phyloP scores from a whole-genome alignment of 208 protist species.

The Crithidia fasciculata region DNA sequence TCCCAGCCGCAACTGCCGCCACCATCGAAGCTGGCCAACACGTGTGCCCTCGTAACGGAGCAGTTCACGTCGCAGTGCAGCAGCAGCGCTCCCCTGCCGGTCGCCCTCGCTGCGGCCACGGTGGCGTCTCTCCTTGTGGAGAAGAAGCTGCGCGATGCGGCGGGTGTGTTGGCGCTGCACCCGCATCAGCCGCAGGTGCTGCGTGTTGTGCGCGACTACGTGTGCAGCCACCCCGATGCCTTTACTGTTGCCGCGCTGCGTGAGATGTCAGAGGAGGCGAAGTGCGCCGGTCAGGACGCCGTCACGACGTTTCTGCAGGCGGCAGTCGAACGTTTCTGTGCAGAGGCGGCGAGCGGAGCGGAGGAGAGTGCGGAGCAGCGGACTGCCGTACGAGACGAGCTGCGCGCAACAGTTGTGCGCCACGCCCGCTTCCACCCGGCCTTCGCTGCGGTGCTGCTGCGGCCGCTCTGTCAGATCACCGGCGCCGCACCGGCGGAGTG shows the following conservation, averaged over 20 bases:
- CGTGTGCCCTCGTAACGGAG: conserved; percentile 14
- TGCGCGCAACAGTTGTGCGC: conserved; percentile 45
- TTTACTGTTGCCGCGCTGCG: conserved; percentile 37
- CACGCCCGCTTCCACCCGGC: conserved; percentile 52
- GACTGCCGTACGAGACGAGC: conserved; percentile 20
- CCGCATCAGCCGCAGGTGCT: conserved; percentile 36
- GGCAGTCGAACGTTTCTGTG: conserved; percentile 23
- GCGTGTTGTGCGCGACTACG: conserved; percentile 24
- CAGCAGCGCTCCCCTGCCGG: conserved; percentile 51
- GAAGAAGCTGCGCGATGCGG: conserved; percentile 40
- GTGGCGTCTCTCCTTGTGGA: conserved; percentile 33
- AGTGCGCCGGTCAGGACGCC: conserved; percentile 25
- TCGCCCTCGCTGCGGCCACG: conserved; percentile 51
- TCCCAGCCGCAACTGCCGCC: conserved; percentile 16
- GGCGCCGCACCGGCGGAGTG: conserved; percentile 20
- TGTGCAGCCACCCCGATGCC: conserved; percentile 9
- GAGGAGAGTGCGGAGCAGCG: neutral
- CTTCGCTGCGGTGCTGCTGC: conserved; percentile 46
- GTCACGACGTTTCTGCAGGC: conserved; percentile 39
- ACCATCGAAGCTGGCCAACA: conserved; percentile 5
- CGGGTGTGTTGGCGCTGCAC: conserved; percentile 48
- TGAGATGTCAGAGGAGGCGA: conserved; percentile 35
- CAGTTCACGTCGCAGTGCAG: conserved; percentile 30
- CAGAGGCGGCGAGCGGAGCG: neutral
- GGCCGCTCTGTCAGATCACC: conserved; percentile 58